phyloP scores from a whole-genome alignment of 306 rosid species.

The Vigna radiata region DNA sequence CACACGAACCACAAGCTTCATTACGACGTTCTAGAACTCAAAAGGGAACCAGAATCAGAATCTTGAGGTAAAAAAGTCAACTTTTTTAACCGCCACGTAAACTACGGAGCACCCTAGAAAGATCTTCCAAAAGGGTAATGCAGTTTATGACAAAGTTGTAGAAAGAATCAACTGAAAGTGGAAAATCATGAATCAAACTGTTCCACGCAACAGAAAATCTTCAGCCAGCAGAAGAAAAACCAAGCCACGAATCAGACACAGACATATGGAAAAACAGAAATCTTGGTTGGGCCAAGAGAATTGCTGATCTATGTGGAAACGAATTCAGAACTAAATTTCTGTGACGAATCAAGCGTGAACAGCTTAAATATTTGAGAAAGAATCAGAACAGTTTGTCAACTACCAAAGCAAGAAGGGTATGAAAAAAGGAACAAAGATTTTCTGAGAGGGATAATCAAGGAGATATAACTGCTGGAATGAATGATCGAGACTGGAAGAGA shows the following conservation, averaged over 20 bases:
- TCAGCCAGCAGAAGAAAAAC: constrained; percentile 28
- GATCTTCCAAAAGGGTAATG: constrained; percentile 45
- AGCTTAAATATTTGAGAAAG: constrained; percentile 3
- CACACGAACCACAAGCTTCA: constrained; percentile 90
- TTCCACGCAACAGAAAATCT: constrained; percentile 20
- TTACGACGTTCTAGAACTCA: constrained; percentile 41
- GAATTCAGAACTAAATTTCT: neutral
- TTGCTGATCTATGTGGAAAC: constrained; percentile 25
- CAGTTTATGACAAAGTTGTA: neutral
- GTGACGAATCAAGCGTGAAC: neutral
- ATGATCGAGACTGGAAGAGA: neutral
- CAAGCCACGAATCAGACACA: neutral
- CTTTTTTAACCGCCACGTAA: constrained; percentile 25
- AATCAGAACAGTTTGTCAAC: neutral
- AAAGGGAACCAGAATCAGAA: constrained; percentile 19
- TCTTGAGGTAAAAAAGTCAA: constrained; percentile 38
- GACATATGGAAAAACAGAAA: neutral
- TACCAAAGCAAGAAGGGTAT: neutral
- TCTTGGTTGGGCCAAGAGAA: constrained; percentile 1
- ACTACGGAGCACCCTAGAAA: constrained; percentile 32
- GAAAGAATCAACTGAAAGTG: constrained; percentile 18
- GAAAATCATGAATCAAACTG: constrained; percentile 4
- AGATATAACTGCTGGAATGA: constrained; percentile 21
- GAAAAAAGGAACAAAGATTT: too few species aligned
- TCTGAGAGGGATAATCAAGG: constrained; percentile 14